Evolutionary conservation across 345 rosid species (phyloP), one percentile per base, ranked within the genome.

Genomic region (Ceriops decandra): DNA sequence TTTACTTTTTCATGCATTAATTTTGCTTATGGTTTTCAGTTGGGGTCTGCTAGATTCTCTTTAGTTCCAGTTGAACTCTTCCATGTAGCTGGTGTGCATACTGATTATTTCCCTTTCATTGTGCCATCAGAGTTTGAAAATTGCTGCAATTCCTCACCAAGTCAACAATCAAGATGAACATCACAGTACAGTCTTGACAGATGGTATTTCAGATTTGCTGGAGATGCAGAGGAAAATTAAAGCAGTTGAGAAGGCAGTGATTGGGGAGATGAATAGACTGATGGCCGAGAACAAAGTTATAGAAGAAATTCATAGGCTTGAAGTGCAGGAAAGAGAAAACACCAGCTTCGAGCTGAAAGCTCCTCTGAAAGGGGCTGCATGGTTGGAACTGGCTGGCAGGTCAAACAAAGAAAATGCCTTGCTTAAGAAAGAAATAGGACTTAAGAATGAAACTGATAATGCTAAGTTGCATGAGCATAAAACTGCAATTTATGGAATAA

Each of bases 201-300:
- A 69, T 74, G 89, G 82, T 70, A 68, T 82, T 78, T 80, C 82
- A 33, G 83, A 83, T 66, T 80, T 85, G 78, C 77, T 77, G 78
- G 76, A 83, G 74, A 80, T 85, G 76, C 85, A 83, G 65, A 71
- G 79, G 36, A 76, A 78, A 72, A 77, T 82, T 30, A 80, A 79
- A 70, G 85, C 82, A 61, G 82, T 88, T 65, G 91, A 68, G 58
- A 68, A 63, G 57, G 70, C 66, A 3, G 52, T 72, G 64, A 24
- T 38, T 33, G 70, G 52, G 35, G 24, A 72, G 60, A 52, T 35
- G 52, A 42, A 59, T 7, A 72, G 66, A 66, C 60, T 59, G 49
- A 65, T 38, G 51, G 61, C 70, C 20, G 70, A 81, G 70, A 81
- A 85, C 77, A 86, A 82, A 35, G 67, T 90, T 69, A 75, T 71